A percentile compares a stretch with the other conserved stretches of the same genome.
Conservation (phyloP, 768 basidiomycete species). For the Phanerochaete carnosa region DNA sequence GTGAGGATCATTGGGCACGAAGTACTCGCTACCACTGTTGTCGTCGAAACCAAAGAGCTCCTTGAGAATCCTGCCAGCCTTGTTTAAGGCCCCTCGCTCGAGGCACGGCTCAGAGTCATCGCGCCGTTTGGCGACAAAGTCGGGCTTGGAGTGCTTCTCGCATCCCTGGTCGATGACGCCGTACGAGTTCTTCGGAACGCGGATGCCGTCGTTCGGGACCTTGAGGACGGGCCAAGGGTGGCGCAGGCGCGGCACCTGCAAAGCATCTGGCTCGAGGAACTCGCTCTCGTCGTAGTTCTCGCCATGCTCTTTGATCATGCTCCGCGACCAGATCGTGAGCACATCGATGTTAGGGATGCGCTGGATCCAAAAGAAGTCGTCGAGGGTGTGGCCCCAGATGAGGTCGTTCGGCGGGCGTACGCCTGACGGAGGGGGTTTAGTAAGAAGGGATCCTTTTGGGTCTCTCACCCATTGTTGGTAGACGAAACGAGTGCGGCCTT, state of each 20-base stretch:
- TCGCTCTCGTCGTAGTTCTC: conserved; percentile 25
- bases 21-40: background rate
- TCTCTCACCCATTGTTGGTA: conserved; percentile 9
- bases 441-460: conserved; percentile 12
- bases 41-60: conserved; percentile 18
- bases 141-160: background rate
- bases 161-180: conserved; percentile 4
- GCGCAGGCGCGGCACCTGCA: conserved; percentile 16
- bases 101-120: conserved; percentile 19
- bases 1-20: background rate
- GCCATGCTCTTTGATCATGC: conserved; percentile 31
- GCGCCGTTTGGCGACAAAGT: background rate
- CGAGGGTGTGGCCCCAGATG: conserved; percentile 26
- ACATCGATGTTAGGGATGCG: conserved; percentile 24
- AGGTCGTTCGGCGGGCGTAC: conserved; percentile 21
- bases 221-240: conserved; percentile 24
- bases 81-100: conserved; percentile 32
- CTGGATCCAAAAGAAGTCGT: conserved; percentile 26
- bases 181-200: background rate
- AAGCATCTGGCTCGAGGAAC: conserved; percentile 12
- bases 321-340: conserved; percentile 32
- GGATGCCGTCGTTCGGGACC: conserved; percentile 1
- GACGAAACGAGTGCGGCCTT: background rate
- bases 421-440: conserved; percentile 18
- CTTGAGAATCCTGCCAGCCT: conserved; percentile 38